Conservation (phyloP, 2,329 filamentous ascomycete genomes). For the Beauveria pseudobassiana region DNA sequence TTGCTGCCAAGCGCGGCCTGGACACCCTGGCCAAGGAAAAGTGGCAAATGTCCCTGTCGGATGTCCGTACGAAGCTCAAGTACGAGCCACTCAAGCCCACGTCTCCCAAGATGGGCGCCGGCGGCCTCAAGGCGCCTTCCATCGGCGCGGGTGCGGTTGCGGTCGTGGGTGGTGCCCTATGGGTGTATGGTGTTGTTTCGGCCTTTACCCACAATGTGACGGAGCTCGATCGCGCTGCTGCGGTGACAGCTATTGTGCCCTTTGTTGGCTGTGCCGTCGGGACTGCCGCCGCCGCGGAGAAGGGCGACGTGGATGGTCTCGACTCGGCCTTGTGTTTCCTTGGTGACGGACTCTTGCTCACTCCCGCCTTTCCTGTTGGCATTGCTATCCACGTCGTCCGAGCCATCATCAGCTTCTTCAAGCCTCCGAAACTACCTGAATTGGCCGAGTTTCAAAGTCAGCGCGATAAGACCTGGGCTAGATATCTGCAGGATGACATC, state of each 20-base stretch:
- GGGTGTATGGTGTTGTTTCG: neutral
- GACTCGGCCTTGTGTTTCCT: slow-evolving; percentile 1
- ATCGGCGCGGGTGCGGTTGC: neutral
- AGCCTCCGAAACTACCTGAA: neutral
- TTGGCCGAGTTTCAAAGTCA: neutral
- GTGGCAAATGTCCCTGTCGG: neutral
- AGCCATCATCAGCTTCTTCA: neutral
- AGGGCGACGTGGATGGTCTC: neutral
- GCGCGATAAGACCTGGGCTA: neutral
- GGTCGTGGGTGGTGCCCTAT: neutral
- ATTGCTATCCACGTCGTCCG: neutral
- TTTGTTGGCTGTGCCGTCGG: slow-evolving; percentile 2
- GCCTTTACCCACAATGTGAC: slow-evolving; percentile 1
- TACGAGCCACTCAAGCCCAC: neutral
- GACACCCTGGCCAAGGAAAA: neutral
- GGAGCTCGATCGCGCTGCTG: neutral
- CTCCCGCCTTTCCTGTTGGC: neutral
- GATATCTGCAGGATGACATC: neutral
- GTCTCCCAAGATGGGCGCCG: neutral
- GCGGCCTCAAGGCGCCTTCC: neutral
- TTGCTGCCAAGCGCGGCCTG: neutral
- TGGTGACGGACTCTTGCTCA: slow-evolving; percentile 2
- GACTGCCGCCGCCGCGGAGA: neutral
- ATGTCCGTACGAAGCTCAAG: neutral
- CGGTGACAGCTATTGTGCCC: neutral